Base-by-base conservation (phyloP, 805 yeast species). In the Pichia insulana region DNA sequence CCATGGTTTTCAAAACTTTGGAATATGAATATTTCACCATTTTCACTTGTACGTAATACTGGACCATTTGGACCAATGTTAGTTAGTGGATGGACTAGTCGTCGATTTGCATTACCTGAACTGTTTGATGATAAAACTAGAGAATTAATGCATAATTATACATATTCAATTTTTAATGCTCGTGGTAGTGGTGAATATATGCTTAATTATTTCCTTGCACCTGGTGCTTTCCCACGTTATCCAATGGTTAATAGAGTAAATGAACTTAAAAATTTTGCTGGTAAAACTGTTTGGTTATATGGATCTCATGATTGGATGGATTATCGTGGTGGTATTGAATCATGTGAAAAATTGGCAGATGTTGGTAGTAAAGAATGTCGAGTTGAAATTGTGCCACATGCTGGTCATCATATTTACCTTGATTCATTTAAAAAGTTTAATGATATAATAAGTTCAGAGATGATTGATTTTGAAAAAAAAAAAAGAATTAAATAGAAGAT, bases 111-210 rank as follows among this genome's bases (percentile, higher is more conserved):
- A 18, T 16, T 39, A 12, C 36, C 39, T 16, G 2, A 6, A 12
- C 17, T 45, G 5, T 69, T 72, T 34, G 45, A 54, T 37, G 36
- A 40, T 11, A 39, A 47, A 13, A 46, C 56, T 8, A 61, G 70
- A 18, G 59, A 62, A 18, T 65, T 75, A 6, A 64, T 90, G 50
- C 97, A 92, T 56, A 68, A 70, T 50, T 92, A 92, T 58, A 68
- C 90, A 0, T 89, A 90, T 61, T 75, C 80, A 4, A 85, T 89
- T 11, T 92, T 92, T 68, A 84, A 80, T 50, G 81, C 85, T 7
- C 75, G 70, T 3, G 98, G 98, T 0, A 84, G 94, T 0, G 97
- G 97, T 7, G 98, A 90, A 63, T 90, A 90, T 58, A 80, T 90
- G 69, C 67, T 92, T 50, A 83, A 86, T 50, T 83, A 82, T 55